Conservation (phyloP, 306 rosid genomes). For the Neltuma alba region DNA sequence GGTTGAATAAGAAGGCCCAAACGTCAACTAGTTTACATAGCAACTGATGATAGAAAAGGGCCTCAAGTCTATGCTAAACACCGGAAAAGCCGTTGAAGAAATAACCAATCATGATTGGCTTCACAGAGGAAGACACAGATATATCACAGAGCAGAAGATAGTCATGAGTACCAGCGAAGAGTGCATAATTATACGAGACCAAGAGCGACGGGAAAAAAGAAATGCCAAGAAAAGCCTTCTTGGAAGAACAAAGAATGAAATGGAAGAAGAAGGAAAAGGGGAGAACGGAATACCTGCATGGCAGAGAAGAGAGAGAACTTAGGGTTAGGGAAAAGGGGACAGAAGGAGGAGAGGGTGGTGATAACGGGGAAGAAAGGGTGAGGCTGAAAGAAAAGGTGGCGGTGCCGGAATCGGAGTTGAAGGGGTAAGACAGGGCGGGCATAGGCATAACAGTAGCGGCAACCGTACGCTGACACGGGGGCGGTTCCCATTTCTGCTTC, state of each 20-base stretch:
- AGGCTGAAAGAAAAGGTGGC: constrained; percentile 6
- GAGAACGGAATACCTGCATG: constrained; percentile 65
- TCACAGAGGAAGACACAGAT: not conserved
- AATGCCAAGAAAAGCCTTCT: not conserved
- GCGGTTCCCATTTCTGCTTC: constrained; percentile 19
- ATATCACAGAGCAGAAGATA: not conserved
- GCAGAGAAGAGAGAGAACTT: constrained; percentile 43
- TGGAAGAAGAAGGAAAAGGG: not conserved
- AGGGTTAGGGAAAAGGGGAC: constrained; percentile 41
- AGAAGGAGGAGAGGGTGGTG: constrained; percentile 32
- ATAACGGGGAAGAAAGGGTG: not conserved
- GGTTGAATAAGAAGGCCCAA: constrained; percentile 1
- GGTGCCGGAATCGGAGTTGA: not conserved
- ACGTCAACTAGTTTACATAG: constrained; percentile 3
- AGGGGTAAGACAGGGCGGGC: constrained; percentile 31
- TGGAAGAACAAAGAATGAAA: not conserved
- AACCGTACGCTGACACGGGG: constrained; percentile 38
- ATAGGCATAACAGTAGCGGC: constrained; percentile 25
- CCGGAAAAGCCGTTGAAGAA: not conserved
- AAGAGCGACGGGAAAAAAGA: not conserved
- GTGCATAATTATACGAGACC: too few species aligned
- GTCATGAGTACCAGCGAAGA: not conserved
- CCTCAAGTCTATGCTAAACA: not conserved
- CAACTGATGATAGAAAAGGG: not conserved
- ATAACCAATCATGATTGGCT: not conserved